Base-by-base conservation (phyloP, 345 rosid species). In the Cochlearia excelsa region DNA sequence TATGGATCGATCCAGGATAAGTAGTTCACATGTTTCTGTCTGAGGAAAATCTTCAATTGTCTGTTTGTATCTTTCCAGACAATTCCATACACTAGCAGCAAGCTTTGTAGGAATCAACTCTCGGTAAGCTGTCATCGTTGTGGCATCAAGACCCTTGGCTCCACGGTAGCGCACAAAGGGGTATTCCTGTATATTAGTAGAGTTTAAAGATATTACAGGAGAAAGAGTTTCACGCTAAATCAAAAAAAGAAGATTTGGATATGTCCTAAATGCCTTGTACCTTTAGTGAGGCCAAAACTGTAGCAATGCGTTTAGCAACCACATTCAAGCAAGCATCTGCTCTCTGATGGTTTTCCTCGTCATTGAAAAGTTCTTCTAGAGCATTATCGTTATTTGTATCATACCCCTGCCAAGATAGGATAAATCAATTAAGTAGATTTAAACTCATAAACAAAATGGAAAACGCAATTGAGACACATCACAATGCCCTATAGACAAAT, bases 41-140 rank as follows among this genome's bases (percentile, higher is more conserved):
- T 82, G 84, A 49, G 97, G 99, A 68, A 83, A 93, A 66, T 83
- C 79, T 26, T 84, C 87, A 69, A 80, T 73, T 45, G 76, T 68
- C 73, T 86, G 88, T 70, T 87, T 93, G 70, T 80, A 81, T 59
- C 74, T 85, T 68, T 66, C 74, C 46, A 93, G 74, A 67, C 78
- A 74, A 63, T 93, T 92, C 99, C 99, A 93, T 62, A 93, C 74
- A 66, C 94, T 79, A 54, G 99, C 99, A 73, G 99, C 99, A 66
- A 93, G 96, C 78, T 93, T 89, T 26, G 99, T 87, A 57, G 97
- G 88, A 71, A 93, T 84, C 46, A 93, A 60, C 71, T 93, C 99
- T 74, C 90, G 78, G 42, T 75, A 77, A 40, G 96, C 87, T 65
- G 99, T 89, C 99, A 87, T 81, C 58, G 97, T 89, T 61, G 80